phyloP scores from a whole-genome alignment of 371 early-diverging fungal species.

The Funneliformis caledonium region DNA sequence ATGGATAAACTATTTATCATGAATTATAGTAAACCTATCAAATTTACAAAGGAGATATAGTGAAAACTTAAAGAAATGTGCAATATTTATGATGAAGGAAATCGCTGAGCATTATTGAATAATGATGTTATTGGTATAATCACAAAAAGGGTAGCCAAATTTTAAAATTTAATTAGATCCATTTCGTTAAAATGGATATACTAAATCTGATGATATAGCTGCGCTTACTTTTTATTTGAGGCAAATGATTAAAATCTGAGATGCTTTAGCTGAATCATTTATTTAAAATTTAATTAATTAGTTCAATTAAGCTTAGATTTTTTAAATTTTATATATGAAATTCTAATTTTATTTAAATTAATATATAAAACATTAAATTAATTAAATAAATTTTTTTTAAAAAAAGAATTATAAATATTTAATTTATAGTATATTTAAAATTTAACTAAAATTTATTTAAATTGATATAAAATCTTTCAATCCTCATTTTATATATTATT shows the following conservation, averaged over 20 bases:
- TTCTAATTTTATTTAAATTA: no score
- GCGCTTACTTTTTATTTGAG: constrained; percentile 60
- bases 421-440: no score
- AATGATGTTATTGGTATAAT: constrained; percentile 55
- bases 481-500: no score
- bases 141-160: constrained; percentile 50
- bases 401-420: no score
- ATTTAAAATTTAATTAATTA: no score
- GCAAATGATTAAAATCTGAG: constrained; percentile 54
- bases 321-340: no score
- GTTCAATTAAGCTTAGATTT: no score
- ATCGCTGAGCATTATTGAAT: background rate
- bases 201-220: constrained; percentile 57
- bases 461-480: no score
- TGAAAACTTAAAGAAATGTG: constrained; percentile 38
- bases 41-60: constrained; percentile 40
- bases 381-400: no score
- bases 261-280: constrained; percentile 40
- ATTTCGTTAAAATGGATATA: constrained; percentile 57
- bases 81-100: constrained; percentile 35
- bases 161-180: constrained; percentile 53
- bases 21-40: constrained; percentile 34
- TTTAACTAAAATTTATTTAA: no score
- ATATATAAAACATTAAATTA: no score
- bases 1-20: constrained; percentile 37